Evolutionary conservation across 2,329 filamentous ascomycete species (phyloP).

Genomic region (Cladosporium colombiae): DNA sequence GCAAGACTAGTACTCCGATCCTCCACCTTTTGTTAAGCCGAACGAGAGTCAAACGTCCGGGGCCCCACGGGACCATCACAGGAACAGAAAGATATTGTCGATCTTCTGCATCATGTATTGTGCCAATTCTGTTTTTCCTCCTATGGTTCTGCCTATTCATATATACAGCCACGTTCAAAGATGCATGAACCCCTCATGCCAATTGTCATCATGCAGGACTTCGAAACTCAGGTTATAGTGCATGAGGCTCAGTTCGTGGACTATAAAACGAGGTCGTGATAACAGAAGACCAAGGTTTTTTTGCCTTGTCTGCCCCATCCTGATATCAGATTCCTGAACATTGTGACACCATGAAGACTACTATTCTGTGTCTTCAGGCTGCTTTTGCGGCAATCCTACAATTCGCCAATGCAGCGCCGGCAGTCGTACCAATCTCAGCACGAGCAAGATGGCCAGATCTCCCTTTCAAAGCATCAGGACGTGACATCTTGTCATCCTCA

Average conservation of each 20-base stretch:
- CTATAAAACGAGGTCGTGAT: neutral
- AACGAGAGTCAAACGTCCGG: neutral
- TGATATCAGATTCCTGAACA: neutral
- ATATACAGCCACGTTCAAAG: neutral
- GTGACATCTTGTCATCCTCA: conserved; percentile 39
- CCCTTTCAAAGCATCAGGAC: conserved; percentile 31
- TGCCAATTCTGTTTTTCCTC: conserved; percentile 4
- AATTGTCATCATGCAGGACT: neutral
- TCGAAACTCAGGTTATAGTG: neutral
- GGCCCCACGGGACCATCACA: neutral
- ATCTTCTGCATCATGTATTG: neutral
- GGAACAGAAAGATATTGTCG: neutral
- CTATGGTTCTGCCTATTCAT: neutral
- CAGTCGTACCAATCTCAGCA: neutral
- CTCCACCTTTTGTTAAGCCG: conserved; percentile 9
- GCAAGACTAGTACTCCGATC: neutral
- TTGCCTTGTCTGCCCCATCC: neutral
- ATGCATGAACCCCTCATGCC: conserved; percentile 1
- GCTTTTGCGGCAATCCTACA: neutral
- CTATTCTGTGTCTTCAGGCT: neutral
- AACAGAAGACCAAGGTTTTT: neutral
- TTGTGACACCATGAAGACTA: neutral
- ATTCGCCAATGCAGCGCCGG: conserved; percentile 4
- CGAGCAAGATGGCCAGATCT: conserved; percentile 27
- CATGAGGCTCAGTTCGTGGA: neutral